Percentiles rank a stretch among this genome's conserved stretches.
Evolutionary conservation across 2,329 filamentous ascomycete species (phyloP).

Genomic region (Parafenestella ontariensis): DNA sequence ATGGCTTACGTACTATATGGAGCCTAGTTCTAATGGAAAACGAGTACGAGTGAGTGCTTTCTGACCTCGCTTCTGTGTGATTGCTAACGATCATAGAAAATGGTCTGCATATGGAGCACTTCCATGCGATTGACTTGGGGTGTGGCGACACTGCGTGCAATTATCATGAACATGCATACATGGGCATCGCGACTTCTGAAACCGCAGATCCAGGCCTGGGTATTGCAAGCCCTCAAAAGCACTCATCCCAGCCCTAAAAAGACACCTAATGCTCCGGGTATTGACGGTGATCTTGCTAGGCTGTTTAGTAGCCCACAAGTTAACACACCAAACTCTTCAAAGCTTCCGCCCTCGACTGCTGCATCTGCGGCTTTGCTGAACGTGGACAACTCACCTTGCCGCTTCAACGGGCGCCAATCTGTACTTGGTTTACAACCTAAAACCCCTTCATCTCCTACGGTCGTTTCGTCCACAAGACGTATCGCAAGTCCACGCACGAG

Average conservation of each 20-base stretch:
- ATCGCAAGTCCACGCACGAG: no score
- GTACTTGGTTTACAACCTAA: no score
- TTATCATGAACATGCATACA: conserved; percentile 16
- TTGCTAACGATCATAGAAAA: conserved; percentile 5
- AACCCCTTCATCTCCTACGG: no score
- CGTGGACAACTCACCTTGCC: no score
- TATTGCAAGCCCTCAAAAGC: not conserved
- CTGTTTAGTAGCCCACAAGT: not conserved
- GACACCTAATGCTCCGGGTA: accelerated
- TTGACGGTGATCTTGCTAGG: not conserved
- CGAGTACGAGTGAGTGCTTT: no score
- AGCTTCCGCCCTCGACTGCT: no score
- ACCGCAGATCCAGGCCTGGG: conserved; percentile 6
- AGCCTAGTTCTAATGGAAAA: no score
- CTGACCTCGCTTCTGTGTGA: not conserved
- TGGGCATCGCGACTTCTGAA: conserved; percentile 14
- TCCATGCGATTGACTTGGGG: conserved; percentile 10
- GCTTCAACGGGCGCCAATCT: no score
- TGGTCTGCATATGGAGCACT: conserved; percentile 15
- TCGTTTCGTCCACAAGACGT: no score
- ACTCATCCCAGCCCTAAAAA: not conserved
- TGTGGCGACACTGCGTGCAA: conserved; percentile 4
- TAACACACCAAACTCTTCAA: not conserved
- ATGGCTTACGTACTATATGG: conserved; percentile 12
- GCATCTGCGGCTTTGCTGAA: no score